Conservation (phyloP, 2,329 filamentous ascomycete species). For the Fusarium xyrophilum region DNA sequence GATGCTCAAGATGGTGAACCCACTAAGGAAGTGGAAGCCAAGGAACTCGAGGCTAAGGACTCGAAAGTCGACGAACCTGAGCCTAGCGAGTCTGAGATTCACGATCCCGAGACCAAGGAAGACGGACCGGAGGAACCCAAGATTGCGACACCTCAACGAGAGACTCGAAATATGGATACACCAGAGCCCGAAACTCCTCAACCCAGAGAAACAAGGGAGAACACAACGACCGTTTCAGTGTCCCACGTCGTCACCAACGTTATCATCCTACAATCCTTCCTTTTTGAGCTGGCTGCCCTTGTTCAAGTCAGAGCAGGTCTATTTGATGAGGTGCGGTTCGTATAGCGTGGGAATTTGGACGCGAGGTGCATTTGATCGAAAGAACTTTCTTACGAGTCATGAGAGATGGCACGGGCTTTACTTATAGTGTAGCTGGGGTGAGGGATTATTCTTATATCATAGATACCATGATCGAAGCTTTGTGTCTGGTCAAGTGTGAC, state of each 20-base stretch:
- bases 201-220: conserved; percentile 30
- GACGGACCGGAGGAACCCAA: background rate
- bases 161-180: conserved; percentile 13
- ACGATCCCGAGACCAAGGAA: background rate
- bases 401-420: conserved; percentile 31
- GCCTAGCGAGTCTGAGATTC: background rate
- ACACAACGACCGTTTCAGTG: conserved; percentile 64
- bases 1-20: background rate
- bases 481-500: conserved; percentile 15
- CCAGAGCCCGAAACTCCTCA: conserved; percentile 29
- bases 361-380: conserved; percentile 11
- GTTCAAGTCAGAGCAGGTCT: conserved; percentile 76
- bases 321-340: conserved; percentile 77
- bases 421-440: conserved; percentile 23
- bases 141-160: conserved; percentile 14
- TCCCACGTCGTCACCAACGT: conserved; percentile 82
- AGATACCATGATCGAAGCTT: conserved; percentile 19
- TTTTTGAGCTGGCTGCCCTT: conserved; percentile 77
- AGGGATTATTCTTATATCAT: conserved; percentile 13
- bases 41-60: background rate
- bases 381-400: conserved; percentile 38
- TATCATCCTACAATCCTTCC: conserved; percentile 79
- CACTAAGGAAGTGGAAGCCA: background rate
- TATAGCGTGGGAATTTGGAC: conserved; percentile 31
- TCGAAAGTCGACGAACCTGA: background rate